Base-by-base conservation (phyloP, 768 basidiomycete genomes). In the Agaricus bisporus region DNA sequence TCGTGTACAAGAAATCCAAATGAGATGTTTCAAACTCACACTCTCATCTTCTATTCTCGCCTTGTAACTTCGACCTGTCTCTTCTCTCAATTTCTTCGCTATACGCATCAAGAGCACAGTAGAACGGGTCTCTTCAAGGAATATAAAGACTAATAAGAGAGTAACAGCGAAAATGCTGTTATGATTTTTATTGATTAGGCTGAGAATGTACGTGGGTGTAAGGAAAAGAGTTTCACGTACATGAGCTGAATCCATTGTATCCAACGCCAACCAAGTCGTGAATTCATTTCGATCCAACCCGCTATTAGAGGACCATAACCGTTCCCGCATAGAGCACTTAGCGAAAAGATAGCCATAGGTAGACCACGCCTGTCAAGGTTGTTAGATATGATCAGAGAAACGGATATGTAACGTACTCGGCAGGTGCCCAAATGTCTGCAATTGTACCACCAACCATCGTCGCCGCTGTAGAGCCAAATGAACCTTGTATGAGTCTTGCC, bases 371-470 rank as follows among this genome's bases (percentile, higher is more conserved):
- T 89, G 53, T 9, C 14, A 29, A 22, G 4, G 14, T 48, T 36
- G 45, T 10, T 35, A 22, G 8, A 52, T 45, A 2, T 10, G 15
- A 22, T 38, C 4, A 37, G 26, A 22, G 32, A 45, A 10, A 10
- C 7, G 38, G 29, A 28, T 15, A 22, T 32, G 32, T 8, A 17
- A 60, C 75, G 56, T 58, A 86, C 84, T 86, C 79, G 59, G 74
- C 68, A 3, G 83, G 70, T 5, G 65, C 63, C 83, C 85, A 88
- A n/a, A 88, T 80, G 63, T 88, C 86, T 38, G 83, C 80, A 28
- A 86, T 77, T 1, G 82, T 85, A 15, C 86, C 86, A 20, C 84
- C 85, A 17, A 88, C 86, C 75, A 88, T 83, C 0, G 84, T 84
- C 0, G 85, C 76, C 25, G 81, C 83, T 0, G 85, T 86, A 9